Conservation (phyloP, 768 basidiomycete species). For the Pleurotus ostreatus region DNA sequence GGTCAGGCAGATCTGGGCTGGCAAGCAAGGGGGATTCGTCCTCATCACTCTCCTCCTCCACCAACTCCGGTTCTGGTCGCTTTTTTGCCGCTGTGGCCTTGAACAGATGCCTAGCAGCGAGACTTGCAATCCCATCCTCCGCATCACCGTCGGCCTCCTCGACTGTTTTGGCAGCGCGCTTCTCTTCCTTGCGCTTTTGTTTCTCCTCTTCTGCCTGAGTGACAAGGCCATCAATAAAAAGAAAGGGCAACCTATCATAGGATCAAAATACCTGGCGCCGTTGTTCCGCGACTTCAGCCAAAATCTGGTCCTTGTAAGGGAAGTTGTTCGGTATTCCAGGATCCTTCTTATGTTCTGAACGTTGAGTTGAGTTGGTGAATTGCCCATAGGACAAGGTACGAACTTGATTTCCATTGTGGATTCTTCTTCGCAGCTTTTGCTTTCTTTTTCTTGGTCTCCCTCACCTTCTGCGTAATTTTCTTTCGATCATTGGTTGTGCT, state of each 20-base stretch:
- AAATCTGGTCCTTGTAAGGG: constrained; percentile 91
- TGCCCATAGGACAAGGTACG: constrained; percentile 22
- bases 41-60: constrained; percentile 37
- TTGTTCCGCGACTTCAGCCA: constrained; percentile 85
- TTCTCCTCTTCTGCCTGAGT: constrained; percentile 75
- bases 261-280: constrained; percentile 57
- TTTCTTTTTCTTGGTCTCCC: constrained; percentile 74
- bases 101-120: constrained; percentile 36
- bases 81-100: constrained; percentile 30
- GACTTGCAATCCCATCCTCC: constrained; percentile 42
- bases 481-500: constrained; percentile 67
- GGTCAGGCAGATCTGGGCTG: constrained; percentile 57
- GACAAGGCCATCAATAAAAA: not conserved
- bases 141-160: constrained; percentile 29
- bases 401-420: constrained; percentile 86
- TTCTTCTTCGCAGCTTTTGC: constrained; percentile 75
- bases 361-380: not conserved
- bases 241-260: not conserved
- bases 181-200: constrained; percentile 59
- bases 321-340: constrained; percentile 92
- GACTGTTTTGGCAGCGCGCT: constrained; percentile 37
- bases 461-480: constrained; percentile 70
- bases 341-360: constrained; percentile 75
- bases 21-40: constrained; percentile 59
- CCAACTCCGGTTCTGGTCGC: constrained; percentile 20